Conservation (phyloP, 305 asterid species). For the Fraxinus ornus region DNA sequence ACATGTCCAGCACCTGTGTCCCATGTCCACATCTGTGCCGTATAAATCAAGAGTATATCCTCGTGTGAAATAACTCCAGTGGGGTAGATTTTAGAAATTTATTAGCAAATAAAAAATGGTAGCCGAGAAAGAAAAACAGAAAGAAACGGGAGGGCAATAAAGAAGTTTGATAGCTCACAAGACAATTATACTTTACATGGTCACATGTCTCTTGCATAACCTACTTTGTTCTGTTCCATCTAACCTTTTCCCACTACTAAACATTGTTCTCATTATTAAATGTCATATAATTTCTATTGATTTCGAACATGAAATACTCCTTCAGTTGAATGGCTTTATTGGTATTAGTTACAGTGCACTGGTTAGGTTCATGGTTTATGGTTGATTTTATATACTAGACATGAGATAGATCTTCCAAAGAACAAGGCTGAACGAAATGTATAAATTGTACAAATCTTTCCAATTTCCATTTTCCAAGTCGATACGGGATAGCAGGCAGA, state of each 20-base stretch:
- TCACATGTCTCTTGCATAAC: not conserved
- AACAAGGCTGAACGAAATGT: too few relatives aligned
- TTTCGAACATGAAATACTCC: not conserved
- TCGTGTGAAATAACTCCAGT: not conserved
- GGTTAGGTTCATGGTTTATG: not conserved
- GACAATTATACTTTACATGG: not conserved
- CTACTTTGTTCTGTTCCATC: not conserved
- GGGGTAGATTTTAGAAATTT: not conserved
- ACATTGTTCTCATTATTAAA: not conserved
- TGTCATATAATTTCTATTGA: not conserved
- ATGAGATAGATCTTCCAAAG: too few relatives aligned
- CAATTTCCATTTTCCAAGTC: too few relatives aligned
- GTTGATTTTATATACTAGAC: not conserved
- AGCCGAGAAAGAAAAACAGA: not conserved
- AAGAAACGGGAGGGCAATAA: not conserved
- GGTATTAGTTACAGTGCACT: not conserved
- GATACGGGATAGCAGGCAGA: too few relatives aligned
- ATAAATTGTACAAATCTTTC: too few relatives aligned
- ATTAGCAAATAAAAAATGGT: not conserved
- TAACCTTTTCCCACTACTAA: not conserved
- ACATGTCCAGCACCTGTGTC: not conserved
- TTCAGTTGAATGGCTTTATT: not conserved
- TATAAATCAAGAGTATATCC: not conserved
- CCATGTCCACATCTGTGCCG: not conserved
- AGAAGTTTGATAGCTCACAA: not conserved